These are phyloP conservation scores for Aspergillus saccharolyticus DNA, from an alignment of 495 filamentous ascomycete genomes.

Conservation along the genomic window DNA sequence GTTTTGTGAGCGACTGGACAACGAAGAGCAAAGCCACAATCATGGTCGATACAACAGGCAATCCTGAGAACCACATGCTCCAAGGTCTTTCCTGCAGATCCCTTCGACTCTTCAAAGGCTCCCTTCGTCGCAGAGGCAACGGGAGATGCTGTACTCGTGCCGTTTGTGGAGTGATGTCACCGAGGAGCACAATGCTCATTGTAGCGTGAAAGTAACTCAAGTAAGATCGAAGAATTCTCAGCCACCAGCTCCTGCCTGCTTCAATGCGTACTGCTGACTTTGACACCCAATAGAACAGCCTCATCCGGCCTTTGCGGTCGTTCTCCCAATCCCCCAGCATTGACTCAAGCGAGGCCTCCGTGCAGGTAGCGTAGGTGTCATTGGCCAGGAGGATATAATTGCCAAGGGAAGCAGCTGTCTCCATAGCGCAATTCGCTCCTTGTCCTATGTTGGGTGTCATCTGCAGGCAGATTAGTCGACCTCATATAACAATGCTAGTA, in stretches of 20 bases:
- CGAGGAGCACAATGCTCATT: background rate
- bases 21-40: background rate
- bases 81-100: background rate
- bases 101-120: too few relatives aligned
- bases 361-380: background rate
- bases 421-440: background rate
- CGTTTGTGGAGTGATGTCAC: background rate
- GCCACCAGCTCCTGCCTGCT: background rate
- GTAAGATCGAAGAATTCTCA: background rate
- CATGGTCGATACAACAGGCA: background rate
- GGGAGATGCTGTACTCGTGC: slow-evolving; percentile 1
- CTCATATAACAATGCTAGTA: background rate
- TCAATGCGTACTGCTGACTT: background rate
- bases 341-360: background rate
- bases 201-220: background rate
- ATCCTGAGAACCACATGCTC: background rate
- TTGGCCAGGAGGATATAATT: background rate
- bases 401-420: background rate
- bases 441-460: background rate
- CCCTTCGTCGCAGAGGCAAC: background rate
- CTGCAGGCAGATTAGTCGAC: background rate
- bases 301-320: background rate
- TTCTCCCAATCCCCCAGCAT: background rate
- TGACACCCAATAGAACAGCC: background rate
- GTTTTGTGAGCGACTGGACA: background rate